A percentile compares a stretch with the other conserved stretches of the same genome.
These are phyloP conservation scores for Pisolithus microcarpus DNA, from an alignment of 768 basidiomycete species.

Conservation along the genomic window DNA sequence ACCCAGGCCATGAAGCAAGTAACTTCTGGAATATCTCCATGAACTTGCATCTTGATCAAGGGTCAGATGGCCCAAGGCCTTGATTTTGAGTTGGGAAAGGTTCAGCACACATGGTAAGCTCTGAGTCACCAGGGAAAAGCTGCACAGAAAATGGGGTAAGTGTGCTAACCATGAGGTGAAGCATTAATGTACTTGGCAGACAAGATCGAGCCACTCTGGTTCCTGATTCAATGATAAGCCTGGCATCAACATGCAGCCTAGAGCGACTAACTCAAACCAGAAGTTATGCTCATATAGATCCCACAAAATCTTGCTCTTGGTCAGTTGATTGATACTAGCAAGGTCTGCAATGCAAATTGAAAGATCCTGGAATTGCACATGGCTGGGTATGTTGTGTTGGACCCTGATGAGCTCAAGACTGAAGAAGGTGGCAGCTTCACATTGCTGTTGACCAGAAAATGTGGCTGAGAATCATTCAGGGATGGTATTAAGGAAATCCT, in stretches of 20 bases:
- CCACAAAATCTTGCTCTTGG: slow-evolving; percentile 10
- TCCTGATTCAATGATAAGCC: not conserved
- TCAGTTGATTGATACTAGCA: not conserved
- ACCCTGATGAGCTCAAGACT: not conserved
- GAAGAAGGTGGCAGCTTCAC: not conserved
- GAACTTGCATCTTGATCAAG: not conserved
- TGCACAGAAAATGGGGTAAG: not conserved
- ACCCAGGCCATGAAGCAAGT: not conserved
- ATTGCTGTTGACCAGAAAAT: not conserved
- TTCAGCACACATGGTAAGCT: not conserved
- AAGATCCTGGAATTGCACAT: not conserved
- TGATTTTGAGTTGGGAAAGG: not conserved
- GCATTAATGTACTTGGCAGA: not conserved
- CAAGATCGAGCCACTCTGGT: not conserved
- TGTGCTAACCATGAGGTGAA: no score
- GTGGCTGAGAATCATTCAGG: not conserved
- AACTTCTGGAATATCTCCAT: not conserved
- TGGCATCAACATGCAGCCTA: slow-evolving; percentile 2
- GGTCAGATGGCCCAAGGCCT: not conserved
- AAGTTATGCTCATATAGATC: slow-evolving; percentile 14
- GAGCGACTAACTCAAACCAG: slow-evolving; percentile 10
- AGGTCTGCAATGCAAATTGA: not conserved
- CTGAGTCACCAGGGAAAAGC: not conserved
- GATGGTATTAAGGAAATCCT: not conserved
- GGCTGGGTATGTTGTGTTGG: no score